phyloP scores from a whole-genome alignment of 768 basidiomycete species.

The Dentipellis sp. region DNA sequence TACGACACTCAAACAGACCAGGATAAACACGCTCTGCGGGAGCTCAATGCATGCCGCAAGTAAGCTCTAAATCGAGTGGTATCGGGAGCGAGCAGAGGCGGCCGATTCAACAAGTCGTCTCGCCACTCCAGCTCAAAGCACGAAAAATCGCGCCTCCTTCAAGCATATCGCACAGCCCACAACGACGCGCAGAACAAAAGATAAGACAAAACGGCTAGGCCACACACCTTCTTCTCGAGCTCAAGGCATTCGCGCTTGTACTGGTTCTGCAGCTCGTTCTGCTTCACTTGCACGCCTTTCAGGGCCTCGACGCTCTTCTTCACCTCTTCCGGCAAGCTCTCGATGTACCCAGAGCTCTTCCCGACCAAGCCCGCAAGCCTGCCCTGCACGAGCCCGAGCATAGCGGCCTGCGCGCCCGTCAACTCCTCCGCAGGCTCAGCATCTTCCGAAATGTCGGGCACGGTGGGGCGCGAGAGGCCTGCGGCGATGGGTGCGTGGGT shows the following conservation, averaged over 20 bases:
- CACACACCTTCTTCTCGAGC: conserved; percentile 85
- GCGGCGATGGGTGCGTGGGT: conserved; percentile 70
- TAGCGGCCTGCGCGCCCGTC: conserved; percentile 48
- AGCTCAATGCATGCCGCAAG: too few species aligned
- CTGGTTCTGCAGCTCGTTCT: conserved; percentile 84
- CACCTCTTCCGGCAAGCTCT: conserved; percentile 72
- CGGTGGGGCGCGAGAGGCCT: conserved; percentile 79
- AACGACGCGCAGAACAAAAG: background rate
- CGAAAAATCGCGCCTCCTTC: too few species aligned
- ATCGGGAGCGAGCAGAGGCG: background rate
- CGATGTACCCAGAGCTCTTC: conserved; percentile 91
- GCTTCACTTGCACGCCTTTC: conserved; percentile 90
- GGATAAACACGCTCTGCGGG: too few species aligned
- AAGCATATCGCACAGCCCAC: background rate
- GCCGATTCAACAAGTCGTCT: too few species aligned
- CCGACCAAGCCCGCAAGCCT: conserved; percentile 81
- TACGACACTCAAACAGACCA: too few species aligned
- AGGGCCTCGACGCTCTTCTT: conserved; percentile 83
- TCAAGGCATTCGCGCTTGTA: conserved; percentile 94
- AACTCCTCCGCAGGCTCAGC: conserved; percentile 62
- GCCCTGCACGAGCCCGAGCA: conserved; percentile 82
- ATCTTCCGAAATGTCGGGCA: conserved; percentile 82
- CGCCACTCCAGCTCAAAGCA: too few species aligned
- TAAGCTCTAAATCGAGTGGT: background rate
- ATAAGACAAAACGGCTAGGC: background rate